phyloP scores from a whole-genome alignment of 1,284 basidiomycete genomes.

The Ustilago tritici region DNA sequence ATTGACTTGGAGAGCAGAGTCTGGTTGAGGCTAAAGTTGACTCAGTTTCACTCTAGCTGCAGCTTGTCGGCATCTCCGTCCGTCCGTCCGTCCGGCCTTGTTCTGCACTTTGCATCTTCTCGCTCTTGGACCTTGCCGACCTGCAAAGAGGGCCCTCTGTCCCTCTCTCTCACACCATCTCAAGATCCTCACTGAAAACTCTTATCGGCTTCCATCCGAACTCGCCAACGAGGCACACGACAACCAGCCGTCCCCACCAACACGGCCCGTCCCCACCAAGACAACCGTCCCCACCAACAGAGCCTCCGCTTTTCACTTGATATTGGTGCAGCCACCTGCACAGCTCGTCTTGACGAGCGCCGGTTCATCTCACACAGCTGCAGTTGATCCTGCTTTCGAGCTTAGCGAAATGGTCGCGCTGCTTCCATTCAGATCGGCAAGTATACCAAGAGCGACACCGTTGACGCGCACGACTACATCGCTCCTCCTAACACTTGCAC shows the following conservation, averaged over 20 bases:
- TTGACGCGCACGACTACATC: background rate
- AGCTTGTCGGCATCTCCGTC: constrained; percentile 20
- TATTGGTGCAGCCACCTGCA: constrained; percentile 29
- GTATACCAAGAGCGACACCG: background rate
- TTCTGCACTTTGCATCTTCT: constrained; percentile 9
- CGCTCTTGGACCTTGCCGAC: constrained; percentile 16
- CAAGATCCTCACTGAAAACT: background rate
- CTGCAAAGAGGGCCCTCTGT: constrained; percentile 9
- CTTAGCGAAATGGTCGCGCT: constrained; percentile 9
- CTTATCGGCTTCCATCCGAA: background rate
- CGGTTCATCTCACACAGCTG: constrained; percentile 16
- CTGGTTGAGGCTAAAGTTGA: background rate
- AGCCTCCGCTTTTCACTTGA: constrained; percentile 34
- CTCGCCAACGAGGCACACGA: background rate
- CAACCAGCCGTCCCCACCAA: background rate
- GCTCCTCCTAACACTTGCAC: constrained; percentile 8
- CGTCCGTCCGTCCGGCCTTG: constrained; percentile 8
- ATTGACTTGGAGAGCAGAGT: background rate
- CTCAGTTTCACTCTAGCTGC: constrained; percentile 3
- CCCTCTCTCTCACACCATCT: constrained; percentile 7
- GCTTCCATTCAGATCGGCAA: background rate
- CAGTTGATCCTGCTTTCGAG: background rate
- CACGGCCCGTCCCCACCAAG: background rate
- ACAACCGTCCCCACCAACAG: constrained; percentile 8
- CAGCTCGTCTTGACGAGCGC: constrained; percentile 41